phyloP scores from a whole-genome alignment of 1,139 yeast genomes.

The Wickerhamomyces sp. region DNA sequence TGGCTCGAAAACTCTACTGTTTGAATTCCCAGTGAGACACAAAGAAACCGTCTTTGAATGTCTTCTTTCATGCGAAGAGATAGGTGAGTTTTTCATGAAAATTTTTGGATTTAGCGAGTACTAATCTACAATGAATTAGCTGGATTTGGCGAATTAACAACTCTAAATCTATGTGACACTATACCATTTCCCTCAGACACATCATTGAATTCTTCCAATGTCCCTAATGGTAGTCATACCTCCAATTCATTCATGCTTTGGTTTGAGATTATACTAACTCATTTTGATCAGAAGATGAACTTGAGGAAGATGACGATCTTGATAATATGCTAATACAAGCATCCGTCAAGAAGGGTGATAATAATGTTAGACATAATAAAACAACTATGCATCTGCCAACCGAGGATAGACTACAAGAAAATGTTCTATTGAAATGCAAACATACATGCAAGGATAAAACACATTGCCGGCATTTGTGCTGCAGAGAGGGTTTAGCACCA shows the following conservation, averaged over 20 bases:
- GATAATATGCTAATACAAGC: constrained; percentile 19
- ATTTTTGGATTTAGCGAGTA: too few species aligned
- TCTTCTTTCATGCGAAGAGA: constrained; percentile 32
- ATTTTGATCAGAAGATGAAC: constrained; percentile 17
- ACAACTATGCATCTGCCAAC: too few species aligned
- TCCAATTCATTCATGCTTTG: constrained; percentile 5
- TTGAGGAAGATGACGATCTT: constrained; percentile 26
- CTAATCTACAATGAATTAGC: constrained; percentile 2
- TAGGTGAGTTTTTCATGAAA: constrained; percentile 26
- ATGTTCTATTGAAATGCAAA: constrained; percentile 28
- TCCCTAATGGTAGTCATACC: constrained; percentile 6
- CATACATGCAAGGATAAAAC: constrained; percentile 37
- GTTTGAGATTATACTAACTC: constrained; percentile 18
- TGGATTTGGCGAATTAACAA: constrained; percentile 5
- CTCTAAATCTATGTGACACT: constrained; percentile 1
- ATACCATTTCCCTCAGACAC: not conserved
- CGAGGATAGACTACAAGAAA: not conserved
- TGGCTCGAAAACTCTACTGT: constrained; percentile 25
- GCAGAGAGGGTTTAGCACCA: constrained; percentile 38
- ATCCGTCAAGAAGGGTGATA: constrained; percentile 3
- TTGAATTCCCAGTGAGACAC: constrained; percentile 21
- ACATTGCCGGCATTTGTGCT: constrained; percentile 38
- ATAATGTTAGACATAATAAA: too few species aligned
- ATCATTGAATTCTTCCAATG: not conserved
- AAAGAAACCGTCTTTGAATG: constrained; percentile 24